Conservation (phyloP, 495 filamentous ascomycete species). For the Penicillium lividum region DNA sequence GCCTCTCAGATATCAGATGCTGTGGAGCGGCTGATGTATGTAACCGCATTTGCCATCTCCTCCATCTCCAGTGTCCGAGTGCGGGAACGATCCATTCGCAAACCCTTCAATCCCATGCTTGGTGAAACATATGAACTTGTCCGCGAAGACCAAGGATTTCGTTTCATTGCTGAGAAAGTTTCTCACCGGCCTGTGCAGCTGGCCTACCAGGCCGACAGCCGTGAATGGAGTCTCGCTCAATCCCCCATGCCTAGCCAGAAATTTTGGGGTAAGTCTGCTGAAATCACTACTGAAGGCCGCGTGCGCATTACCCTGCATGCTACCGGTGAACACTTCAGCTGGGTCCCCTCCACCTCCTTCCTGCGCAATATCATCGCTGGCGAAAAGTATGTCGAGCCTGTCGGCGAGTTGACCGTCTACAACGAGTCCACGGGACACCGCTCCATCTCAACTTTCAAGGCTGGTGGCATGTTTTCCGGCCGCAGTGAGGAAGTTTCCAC, state of each 20-base stretch:
- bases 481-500: slow-evolving; percentile 86
- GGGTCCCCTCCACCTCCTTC: slow-evolving; percentile 82
- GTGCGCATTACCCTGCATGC: slow-evolving; percentile 71
- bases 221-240: slow-evolving; percentile 81
- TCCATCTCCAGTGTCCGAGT: slow-evolving; percentile 75
- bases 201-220: slow-evolving; percentile 87
- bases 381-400: slow-evolving; percentile 97
- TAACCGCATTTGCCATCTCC: slow-evolving; percentile 89
- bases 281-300: slow-evolving; percentile 88
- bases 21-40: slow-evolving; percentile 72
- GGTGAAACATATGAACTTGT: slow-evolving; percentile 95
- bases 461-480: slow-evolving; percentile 94
- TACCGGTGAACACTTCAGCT: slow-evolving; percentile 76
- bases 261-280: slow-evolving; percentile 97
- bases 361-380: slow-evolving; percentile 95
- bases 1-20: slow-evolving; percentile 60
- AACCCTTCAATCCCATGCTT: slow-evolving; percentile 97
- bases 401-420: slow-evolving; percentile 77
- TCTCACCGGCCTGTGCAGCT: slow-evolving; percentile 88
- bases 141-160: slow-evolving; percentile 83
- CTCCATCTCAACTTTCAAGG: slow-evolving; percentile 81
- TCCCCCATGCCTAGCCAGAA: slow-evolving; percentile 88
- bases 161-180: slow-evolving; percentile 91
- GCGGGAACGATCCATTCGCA: slow-evolving; percentile 89
- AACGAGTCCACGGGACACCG: slow-evolving; percentile 82